Base-by-base conservation (phyloP, 2,329 filamentous ascomycete species). In the Macroventuria anomochaeta region DNA sequence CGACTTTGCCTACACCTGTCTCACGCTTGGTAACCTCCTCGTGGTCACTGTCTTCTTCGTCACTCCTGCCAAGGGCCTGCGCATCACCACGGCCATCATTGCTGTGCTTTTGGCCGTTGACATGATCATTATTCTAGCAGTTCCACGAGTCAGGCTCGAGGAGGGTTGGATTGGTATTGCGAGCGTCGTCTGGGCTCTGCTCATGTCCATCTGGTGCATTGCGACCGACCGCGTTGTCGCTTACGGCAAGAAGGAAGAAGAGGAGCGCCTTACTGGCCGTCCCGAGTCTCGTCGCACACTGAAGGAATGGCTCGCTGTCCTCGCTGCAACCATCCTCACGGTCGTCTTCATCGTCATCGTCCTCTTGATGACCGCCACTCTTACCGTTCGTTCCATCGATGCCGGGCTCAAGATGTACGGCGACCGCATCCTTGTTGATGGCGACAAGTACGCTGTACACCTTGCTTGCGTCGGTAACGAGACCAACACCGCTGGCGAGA, bases 171-270 rank as follows among this genome's bases (percentile, higher is more conserved):
- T 95, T 0, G 95, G 95, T n/a, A 89, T 95, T 49, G 86, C 85
- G 8, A 95, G 90, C 34, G 89, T 93, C 3, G 77, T 91, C 13
- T 97, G 90, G 93, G 90, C 91, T 15, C 80, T 91, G 2, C 61
- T 95, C 38, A 90, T 96, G 70, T 84, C 88, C 29, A 73, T 89
- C 2, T 97, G 91, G 86, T 89, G 89, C 20, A 80, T 97, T 17
- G 67, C 88, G 7, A 90, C 88, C 7, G 93, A 96, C 69, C 83
- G 88, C 40, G 86, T 90, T 4, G 95, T 99, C 7, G 84, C 89
- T 67, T 96, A 91, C 89, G 95, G 93, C 51, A 97, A 97, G 76
- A 82, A 81, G 1, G 91, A 97, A 67, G 95, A 97, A 73, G 95
- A 99, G 72, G 88, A 96, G 72, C 86, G 95, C 21, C 80, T 97